Conservation (phyloP, 1,284 basidiomycete genomes). For the Irpex sp. region DNA sequence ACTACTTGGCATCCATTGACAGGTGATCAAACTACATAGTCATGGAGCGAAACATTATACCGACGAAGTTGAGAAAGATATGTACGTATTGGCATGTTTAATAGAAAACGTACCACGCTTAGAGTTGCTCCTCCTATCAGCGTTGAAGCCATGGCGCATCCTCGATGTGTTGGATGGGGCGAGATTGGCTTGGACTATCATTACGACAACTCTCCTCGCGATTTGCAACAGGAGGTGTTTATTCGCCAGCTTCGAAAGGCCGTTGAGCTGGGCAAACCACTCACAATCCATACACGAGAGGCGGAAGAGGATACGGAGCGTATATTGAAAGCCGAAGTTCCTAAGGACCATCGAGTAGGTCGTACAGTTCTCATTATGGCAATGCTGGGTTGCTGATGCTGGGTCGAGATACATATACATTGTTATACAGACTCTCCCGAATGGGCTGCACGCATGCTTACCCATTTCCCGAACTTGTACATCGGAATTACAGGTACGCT, state of each 20-base stretch:
- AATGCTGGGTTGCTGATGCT: neutral
- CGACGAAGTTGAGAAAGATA: constrained; percentile 62
- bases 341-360: constrained; percentile 59
- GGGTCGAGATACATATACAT: constrained; percentile 67
- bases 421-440: constrained; percentile 79
- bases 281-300: constrained; percentile 79
- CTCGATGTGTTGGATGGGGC: constrained; percentile 79
- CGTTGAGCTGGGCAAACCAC: constrained; percentile 61
- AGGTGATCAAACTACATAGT: constrained; percentile 29
- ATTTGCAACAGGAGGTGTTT: constrained; percentile 63
- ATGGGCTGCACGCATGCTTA: constrained; percentile 66
- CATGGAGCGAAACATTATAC: constrained; percentile 71
- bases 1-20: too few relatives aligned
- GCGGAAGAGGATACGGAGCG: constrained; percentile 77
- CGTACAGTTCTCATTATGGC: neutral
- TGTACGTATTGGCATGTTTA: constrained; percentile 41
- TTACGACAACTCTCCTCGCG: constrained; percentile 71
- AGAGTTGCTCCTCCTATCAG: constrained; percentile 30
- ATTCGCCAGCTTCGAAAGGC: constrained; percentile 64
- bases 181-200: constrained; percentile 86
- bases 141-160: constrained; percentile 71
- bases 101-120: neutral
- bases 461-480: constrained; percentile 73
- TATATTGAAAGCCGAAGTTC: constrained; percentile 70
- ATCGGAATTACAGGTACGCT: constrained; percentile 71